Evolutionary conservation across 2,329 filamentous ascomycete genomes (phyloP), one percentile per base, ranked within the genome.

Genomic region (Fusarium pseudoanthophilum): DNA sequence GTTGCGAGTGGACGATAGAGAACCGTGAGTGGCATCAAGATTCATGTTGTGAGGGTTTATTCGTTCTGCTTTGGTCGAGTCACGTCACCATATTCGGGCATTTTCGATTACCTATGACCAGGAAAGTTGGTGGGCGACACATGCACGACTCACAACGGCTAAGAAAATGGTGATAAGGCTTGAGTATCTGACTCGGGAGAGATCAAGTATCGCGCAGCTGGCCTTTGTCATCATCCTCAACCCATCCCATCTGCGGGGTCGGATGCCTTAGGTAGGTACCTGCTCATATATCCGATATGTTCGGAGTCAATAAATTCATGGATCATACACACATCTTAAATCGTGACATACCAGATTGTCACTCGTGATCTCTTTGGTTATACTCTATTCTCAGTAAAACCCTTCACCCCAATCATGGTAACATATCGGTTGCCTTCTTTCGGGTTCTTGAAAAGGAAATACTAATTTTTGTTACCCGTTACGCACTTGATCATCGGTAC

Each of bases 111-210:
- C 26, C 26, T 26, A 15, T 30, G n/a, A 11, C 30, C 28, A 36
- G 21, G 21, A 34, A 34, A 34, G 20, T 39, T 53, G 15, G 26
- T 39, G 32, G 39, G 21, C n/a, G 30, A 46, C n/a, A 26, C 39
- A 69, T 49, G 69, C 28, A 28, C 28, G 28, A 72, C 58, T 64
- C 69, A 39, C 39, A 34, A 39, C 21, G 18, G 26, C 18, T 42
- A 24, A 37, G 37, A 26, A 42, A 69, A 26, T 13, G 43, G 30
- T 39, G 40, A 48, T 26, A 36, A 37, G 48, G 37, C 42, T 36
- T n/a, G 18, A 59, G 30, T 40, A 48, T 32, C 68, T 64, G 64
- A 69, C 51, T 70, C 60, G 39, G 49, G 26, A 34, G 20, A 42
- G 20, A 24, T n/a, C n/a, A 32, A 57, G 43, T 26, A n/a, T n/a